Percentiles rank a stretch among this genome's conserved stretches.
phyloP scores from a whole-genome alignment of 805 yeast genomes.

The Isabelozyma rhagii region DNA sequence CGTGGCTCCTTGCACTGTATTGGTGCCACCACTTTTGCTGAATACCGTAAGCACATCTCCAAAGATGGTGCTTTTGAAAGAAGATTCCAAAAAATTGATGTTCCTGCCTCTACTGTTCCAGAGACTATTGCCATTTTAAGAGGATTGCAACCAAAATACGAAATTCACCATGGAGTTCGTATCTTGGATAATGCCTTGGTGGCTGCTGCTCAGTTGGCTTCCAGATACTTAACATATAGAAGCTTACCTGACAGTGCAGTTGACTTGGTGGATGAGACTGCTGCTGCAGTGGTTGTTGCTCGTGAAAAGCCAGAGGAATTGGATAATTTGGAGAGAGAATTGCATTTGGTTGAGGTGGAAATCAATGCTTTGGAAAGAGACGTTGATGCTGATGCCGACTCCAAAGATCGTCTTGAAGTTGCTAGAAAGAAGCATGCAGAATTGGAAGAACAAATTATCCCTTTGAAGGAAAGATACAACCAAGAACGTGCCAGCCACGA shows the following conservation, averaged over 20 bases:
- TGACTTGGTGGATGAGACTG: constrained; percentile 92
- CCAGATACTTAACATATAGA: constrained; percentile 91
- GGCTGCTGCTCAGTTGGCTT: constrained; percentile 90
- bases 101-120: constrained; percentile 85
- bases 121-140: constrained; percentile 95
- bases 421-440: constrained; percentile 81
- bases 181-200: constrained; percentile 93
- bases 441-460: constrained; percentile 78
- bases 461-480: constrained; percentile 78
- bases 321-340: constrained; percentile 88
- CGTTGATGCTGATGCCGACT: constrained; percentile 75
- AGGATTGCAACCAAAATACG: constrained; percentile 93
- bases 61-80: constrained; percentile 99
- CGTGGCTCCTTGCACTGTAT: constrained; percentile 95
- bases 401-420: constrained; percentile 78
- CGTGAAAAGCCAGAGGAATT: constrained; percentile 97
- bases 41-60: constrained; percentile 87
- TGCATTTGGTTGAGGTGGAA: constrained; percentile 90
- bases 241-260: constrained; percentile 96
- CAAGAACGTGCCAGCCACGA: constrained; percentile 91
- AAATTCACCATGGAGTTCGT: constrained; percentile 96
- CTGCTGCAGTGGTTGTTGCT: constrained; percentile 96
- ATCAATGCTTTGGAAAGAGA: constrained; percentile 97
- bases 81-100: constrained; percentile 96
- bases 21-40: constrained; percentile 96